Base-by-base conservation (phyloP, 225 moss, liverwort and hornwort species). In the Pseudisothecium myosuroides region DNA sequence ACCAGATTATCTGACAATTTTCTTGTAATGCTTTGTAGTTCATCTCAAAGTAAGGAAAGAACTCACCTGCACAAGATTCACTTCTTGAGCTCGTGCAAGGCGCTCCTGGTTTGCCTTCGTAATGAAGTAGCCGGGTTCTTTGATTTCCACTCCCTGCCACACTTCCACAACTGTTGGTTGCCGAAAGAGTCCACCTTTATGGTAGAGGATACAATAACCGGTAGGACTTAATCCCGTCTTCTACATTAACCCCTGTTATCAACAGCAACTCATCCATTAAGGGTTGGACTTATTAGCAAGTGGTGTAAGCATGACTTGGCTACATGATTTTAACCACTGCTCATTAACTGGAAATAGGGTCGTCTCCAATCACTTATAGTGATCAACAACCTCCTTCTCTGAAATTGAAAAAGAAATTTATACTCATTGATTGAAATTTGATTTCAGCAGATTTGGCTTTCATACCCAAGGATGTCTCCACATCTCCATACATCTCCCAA, bases 91-190 rank as follows among this genome's bases (percentile, higher is more conserved):
- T 90, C 92, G 90, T 49, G 91, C 94, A 65, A 98, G 93, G 19
- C 96, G 92, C 91, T 96, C 95, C 85, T 92, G 91, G 73, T 98
- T 98, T 71, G 80, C 92, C 62, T 89, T 81, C 8, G 98, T 98
- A 74, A 98, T 96, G 87, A 98, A 98, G 87, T 96, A 96, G 74
- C 85, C 84, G 19, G 93, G 85, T 9, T 97, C 95, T 89, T 90
- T 88, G 11, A 87, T 95, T 92, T 97, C 95, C 88, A 98, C 83
- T 81, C 97, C 97, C 97, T 98, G 95, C 81, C 88, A 90, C 78
- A 87, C 24, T 81, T 62, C 66, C 88, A 90, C 54, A 88, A 75
- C 22, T 19, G 43, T 71, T 59, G 49, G 12, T 71, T 60, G 81
- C 50, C n/a, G 16, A 54, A 41, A 61, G 31, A 81, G 58, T 74